phyloP scores from a whole-genome alignment of 345 rosid genomes.

The Camelina neglecta region DNA sequence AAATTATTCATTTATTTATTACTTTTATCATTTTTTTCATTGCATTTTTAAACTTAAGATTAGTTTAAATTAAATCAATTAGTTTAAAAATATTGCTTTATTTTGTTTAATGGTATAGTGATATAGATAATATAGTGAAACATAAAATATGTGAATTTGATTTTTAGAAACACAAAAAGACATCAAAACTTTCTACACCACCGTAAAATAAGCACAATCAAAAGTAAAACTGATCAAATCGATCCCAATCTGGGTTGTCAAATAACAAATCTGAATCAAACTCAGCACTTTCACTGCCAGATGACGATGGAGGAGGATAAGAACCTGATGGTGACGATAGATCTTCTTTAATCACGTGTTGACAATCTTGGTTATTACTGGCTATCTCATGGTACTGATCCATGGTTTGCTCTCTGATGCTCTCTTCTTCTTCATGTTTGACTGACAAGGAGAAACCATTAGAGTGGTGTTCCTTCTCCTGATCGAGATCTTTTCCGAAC shows the following conservation, averaged over 20 bases:
- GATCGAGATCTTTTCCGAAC: slow-evolving; percentile 26
- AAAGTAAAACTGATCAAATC: slow-evolving; percentile 31
- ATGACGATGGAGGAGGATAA: slow-evolving; percentile 22
- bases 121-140: too few species aligned
- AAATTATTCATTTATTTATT: too few species aligned
- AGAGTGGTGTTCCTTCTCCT: not conserved
- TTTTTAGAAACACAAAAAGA: too few species aligned
- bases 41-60: too few species aligned
- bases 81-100: too few species aligned
- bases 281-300: slow-evolving; percentile 24
- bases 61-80: too few species aligned
- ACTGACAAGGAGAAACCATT: not conserved
- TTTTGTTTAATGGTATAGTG: too few species aligned
- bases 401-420: not conserved
- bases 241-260: slow-evolving; percentile 32
- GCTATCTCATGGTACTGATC: slow-evolving; percentile 13
- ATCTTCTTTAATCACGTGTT: slow-evolving; percentile 23
- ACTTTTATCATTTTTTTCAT: too few species aligned
- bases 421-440: slow-evolving; percentile 22
- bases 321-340: slow-evolving; percentile 32
- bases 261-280: slow-evolving; percentile 14
- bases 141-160: too few species aligned
- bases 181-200: too few species aligned
- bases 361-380: slow-evolving; percentile 28
- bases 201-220: not conserved